Conservation (phyloP, 2,329 filamentous ascomycete species). For the Aspergillus amoenus region DNA sequence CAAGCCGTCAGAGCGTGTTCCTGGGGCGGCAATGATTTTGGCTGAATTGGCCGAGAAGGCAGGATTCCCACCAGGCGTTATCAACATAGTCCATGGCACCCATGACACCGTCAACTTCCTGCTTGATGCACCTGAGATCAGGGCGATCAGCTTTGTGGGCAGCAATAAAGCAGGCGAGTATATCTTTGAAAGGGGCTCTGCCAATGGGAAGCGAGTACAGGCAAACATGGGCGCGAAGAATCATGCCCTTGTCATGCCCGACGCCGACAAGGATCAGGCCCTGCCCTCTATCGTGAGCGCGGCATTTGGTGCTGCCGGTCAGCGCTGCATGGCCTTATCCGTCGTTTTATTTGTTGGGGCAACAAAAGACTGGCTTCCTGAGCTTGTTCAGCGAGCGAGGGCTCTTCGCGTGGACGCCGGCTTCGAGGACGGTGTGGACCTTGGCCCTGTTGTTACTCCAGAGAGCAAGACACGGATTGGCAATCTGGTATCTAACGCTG, state of each 20-base stretch:
- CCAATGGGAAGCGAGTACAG: constrained; percentile 70
- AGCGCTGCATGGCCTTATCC: constrained; percentile 69
- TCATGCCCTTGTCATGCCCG: constrained; percentile 65
- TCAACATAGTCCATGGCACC: constrained; percentile 67
- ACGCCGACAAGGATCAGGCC: constrained; percentile 68
- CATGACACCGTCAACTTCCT: constrained; percentile 68
- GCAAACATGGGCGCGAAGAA: constrained; percentile 71
- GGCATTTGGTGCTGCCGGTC: constrained; percentile 67
- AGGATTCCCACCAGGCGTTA: constrained; percentile 63
- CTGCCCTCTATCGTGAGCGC: constrained; percentile 66
- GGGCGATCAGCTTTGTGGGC: constrained; percentile 68
- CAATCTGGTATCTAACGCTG: constrained; percentile 59
- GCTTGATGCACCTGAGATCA: constrained; percentile 66
- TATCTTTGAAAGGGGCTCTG: constrained; percentile 65
- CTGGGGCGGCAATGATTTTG: constrained; percentile 65
- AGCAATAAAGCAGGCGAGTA: constrained; percentile 69
- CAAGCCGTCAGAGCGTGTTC: constrained; percentile 67
- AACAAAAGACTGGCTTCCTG: constrained; percentile 64
- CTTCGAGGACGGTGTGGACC: constrained; percentile 62
- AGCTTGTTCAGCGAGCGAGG: constrained; percentile 64
- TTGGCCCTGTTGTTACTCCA: constrained; percentile 64
- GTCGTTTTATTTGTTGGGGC: constrained; percentile 65
- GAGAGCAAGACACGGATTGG: constrained; percentile 65
- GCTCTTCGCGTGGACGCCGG: constrained; percentile 60
- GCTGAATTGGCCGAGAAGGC: constrained; percentile 63